Base-by-base conservation (phyloP, 179 eudicot species). In the Actinidia chinensis region DNA sequence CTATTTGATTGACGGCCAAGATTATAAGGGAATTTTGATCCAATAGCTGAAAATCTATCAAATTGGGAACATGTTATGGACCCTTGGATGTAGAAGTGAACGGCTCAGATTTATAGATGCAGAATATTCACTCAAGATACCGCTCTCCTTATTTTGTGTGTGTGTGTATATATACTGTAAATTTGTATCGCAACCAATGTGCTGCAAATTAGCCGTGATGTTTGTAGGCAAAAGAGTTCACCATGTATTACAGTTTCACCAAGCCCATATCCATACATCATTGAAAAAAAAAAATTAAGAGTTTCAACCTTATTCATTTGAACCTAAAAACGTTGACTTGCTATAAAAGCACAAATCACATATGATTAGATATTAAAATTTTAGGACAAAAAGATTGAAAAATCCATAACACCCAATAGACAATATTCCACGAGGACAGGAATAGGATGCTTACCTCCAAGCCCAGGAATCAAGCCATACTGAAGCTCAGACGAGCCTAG, bases 401-500 rank as follows among this genome's bases (percentile, higher is more conserved):
- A n/a, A n/a, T n/a, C n/a, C n/a, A n/a, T n/a, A n/a, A n/a, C n/a
- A n/a, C n/a, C n/a, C n/a, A n/a, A n/a, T n/a, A n/a, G n/a, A n/a
- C n/a, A n/a, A n/a, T 43, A 75, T 22, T 44, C 56, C 44, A 13
- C 28, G 47, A 43, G 23, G 18, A n/a, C 8, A 65, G 67, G 23
- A 65, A 56, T 42, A 50, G 8, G 12, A 65, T 8, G n/a, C 14
- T n/a, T 85, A 93, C 98, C 98, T 90, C 98, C 98, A 83, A 91
- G 83, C 73, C 96, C 98, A 68, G 96, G 98, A 83, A 93, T 80
- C 51, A 93, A 69, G 78, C 96, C 98, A 73, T 86, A 85, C 85
- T 88, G 94, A 87, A 93, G 98, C 85, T 93, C 98, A 68, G 98
- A 88, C 68, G 89, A 89, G 65, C 94, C 98, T 85, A 93, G 79